Evolutionary conservation across 192 early-diverging fungal species (phyloP), one percentile per base, ranked within the genome.

Genomic region (Mortierella hygrophila): DNA sequence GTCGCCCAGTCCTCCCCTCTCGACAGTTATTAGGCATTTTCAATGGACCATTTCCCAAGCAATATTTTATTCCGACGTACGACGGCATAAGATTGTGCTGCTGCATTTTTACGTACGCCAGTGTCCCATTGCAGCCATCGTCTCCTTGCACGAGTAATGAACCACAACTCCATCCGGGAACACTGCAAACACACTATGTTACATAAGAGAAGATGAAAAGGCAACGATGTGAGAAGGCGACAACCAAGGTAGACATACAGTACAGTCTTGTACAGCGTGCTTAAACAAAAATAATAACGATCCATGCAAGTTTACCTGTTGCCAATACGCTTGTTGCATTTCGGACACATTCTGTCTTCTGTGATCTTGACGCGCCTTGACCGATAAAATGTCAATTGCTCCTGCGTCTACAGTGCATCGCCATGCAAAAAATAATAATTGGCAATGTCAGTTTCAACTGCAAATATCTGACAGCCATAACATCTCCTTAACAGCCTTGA

Each of bases 321-420:
- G 23, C 91, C 92, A 54, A 93, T 93, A 44, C 92, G 89, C 70
- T 91, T 92, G 71, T 92, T 91, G 71, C 91, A 94, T 84, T 93
- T 91, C 49, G 94, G 91, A 79, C 96, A 96, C 93, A 95, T 94
- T 21, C 91, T 89, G 71, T 96, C 96, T 23, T 96, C 96, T 13
- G 93, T 91, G 41, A 96, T 93, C 70, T 90, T 90, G 32, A 96
- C 93, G 46, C 91, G 81, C 44, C 90, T 80, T 16, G 91, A 91
- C 52, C 91, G 90, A 38, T 93, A 91, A 73, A 89, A 91, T 23
- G 90, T 88, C 71, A 94, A 74, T 70, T 93, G 90, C 81, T 94
- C 92, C 82, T 96, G 91, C 21, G 92, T 91, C 93, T 95, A 75
- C 23, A 79, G n/a, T 9, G 16, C 44, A 46, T 46, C 44, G 13